Percentiles rank a stretch among this genome's conserved stretches.
Conservation (phyloP, 805 yeast species). For the Grigorovia jiainica region DNA sequence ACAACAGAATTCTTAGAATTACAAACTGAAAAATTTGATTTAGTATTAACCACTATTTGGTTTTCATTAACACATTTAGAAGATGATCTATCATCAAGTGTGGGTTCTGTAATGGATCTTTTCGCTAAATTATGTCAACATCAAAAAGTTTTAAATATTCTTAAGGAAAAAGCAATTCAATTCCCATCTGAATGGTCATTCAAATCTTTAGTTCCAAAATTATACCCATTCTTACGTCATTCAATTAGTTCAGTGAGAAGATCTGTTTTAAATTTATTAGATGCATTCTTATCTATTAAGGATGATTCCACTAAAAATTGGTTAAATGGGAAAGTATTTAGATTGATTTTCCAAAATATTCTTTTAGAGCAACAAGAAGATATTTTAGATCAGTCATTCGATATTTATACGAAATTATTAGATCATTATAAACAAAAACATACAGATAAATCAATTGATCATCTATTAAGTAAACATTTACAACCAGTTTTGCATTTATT, state of each 20-base stretch:
- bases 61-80: conserved; percentile 70
- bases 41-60: conserved; percentile 72
- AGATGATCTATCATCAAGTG: conserved; percentile 90
- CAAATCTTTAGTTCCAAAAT: conserved; percentile 71
- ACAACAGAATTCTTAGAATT: conserved; percentile 76
- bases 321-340: conserved; percentile 64
- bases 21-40: conserved; percentile 38
- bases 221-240: conserved; percentile 88
- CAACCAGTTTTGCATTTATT: conserved; percentile 54
- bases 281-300: conserved; percentile 59
- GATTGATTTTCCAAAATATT: conserved; percentile 79
- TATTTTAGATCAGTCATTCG: conserved; percentile 52
- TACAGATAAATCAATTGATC: conserved; percentile 38
- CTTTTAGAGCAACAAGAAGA: conserved; percentile 80
- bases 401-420: conserved; percentile 51
- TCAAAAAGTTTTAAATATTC: conserved; percentile 60
- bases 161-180: conserved; percentile 50
- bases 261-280: conserved; percentile 72
- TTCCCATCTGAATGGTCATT: conserved; percentile 48
- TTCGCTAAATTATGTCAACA: conserved; percentile 81
- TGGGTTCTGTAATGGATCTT: conserved; percentile 92
- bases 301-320: conserved; percentile 51
- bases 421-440: conserved; percentile 33
- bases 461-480: conserved; percentile 45
- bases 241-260: conserved; percentile 85